phyloP scores from a whole-genome alignment of 1,284 basidiomycete species.

The Apiotrichum laibachii region DNA sequence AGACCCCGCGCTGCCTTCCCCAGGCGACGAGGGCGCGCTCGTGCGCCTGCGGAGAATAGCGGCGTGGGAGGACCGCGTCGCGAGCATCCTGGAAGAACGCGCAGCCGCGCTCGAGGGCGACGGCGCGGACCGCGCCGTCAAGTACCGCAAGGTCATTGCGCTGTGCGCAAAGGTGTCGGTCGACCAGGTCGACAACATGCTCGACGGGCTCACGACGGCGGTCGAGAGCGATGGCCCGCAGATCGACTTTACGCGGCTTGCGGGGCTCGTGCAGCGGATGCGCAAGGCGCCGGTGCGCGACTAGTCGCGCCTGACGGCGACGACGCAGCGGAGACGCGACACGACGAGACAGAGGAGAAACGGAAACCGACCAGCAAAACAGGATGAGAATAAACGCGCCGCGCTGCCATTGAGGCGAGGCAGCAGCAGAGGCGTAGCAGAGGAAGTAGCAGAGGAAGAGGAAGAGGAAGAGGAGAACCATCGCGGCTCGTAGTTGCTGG shows the following conservation, averaged over 20 bases:
- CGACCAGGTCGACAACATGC: slow-evolving; percentile 86
- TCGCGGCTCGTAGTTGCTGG: no score
- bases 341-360: no score
- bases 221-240: slow-evolving; percentile 83
- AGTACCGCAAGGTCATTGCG: slow-evolving; percentile 86
- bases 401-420: no score
- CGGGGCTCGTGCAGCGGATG: slow-evolving; percentile 68
- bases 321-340: no score
- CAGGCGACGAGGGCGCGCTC: slow-evolving; percentile 56
- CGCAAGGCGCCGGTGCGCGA: slow-evolving; percentile 17
- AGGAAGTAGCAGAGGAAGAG: no score
- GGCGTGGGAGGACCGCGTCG: slow-evolving; percentile 76
- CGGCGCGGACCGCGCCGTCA: slow-evolving; percentile 77
- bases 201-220: slow-evolving; percentile 81
- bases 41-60: slow-evolving; percentile 70
- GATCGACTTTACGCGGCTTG: slow-evolving; percentile 79
- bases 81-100: slow-evolving; percentile 67
- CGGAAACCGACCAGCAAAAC: no score
- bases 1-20: slow-evolving; percentile 56
- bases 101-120: slow-evolving; percentile 71
- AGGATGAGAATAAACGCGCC: no score
- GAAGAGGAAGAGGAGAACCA: no score
- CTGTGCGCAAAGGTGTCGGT: slow-evolving; percentile 82
- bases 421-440: no score
- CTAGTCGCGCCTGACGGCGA: no score